These are phyloP conservation scores for Pyrenula aspistea DNA, from an alignment of 495 filamentous ascomycete genomes.

Conservation along the genomic window DNA sequence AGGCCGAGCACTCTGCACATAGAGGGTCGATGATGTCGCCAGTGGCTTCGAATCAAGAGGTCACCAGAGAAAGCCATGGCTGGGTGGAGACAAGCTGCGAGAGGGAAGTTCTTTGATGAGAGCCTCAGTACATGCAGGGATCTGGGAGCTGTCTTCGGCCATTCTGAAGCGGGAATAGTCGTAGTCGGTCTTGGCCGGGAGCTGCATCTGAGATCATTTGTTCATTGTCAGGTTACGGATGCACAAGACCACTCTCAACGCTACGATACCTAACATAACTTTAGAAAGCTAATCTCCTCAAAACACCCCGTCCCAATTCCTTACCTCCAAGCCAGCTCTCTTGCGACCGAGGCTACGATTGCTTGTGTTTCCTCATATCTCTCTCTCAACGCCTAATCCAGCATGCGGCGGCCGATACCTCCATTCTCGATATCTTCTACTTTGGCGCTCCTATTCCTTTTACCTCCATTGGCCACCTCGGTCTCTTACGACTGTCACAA, in stretches of 20 bases:
- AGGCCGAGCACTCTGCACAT: too few relatives aligned
- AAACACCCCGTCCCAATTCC: too few relatives aligned
- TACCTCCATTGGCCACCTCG: conserved; percentile 27
- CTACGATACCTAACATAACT: too few relatives aligned
- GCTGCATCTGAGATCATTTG: background rate
- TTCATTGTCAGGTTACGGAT: background rate
- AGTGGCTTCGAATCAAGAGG: too few relatives aligned
- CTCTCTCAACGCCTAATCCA: background rate
- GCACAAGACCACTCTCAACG: background rate
- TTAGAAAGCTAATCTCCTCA: too few relatives aligned
- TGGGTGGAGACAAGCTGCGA: too few relatives aligned
- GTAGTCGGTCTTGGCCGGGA: background rate
- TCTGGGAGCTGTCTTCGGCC: background rate
- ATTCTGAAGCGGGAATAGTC: background rate
- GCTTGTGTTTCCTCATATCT: too few relatives aligned
- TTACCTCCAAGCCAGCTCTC: too few relatives aligned
- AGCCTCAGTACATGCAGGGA: background rate
- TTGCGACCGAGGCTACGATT: too few relatives aligned
- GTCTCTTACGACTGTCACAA: conserved; percentile 51
- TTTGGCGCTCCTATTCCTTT: conserved; percentile 6
- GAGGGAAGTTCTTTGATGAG: too few relatives aligned
- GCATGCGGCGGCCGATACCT: background rate
- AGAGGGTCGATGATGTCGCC: too few relatives aligned
- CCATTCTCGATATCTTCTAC: background rate
- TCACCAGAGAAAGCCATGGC: too few relatives aligned